phyloP scores from a whole-genome alignment of 2,329 filamentous ascomycete species.

The Biscogniauxia marginata region DNA sequence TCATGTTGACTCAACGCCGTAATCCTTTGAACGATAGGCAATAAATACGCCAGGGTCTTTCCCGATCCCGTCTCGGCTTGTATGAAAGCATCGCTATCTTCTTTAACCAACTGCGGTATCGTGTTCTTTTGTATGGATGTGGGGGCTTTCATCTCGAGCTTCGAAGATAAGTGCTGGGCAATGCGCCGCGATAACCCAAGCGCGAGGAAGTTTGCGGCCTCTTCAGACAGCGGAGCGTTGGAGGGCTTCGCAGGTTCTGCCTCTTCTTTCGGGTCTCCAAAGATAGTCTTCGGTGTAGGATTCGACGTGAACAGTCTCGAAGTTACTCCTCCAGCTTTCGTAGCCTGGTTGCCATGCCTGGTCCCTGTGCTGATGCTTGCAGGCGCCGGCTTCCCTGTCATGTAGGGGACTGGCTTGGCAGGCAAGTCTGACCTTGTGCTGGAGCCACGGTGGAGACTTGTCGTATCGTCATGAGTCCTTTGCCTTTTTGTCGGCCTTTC shows the following conservation, averaged over 20 bases:
- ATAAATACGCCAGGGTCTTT: constrained; percentile 93
- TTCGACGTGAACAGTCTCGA: constrained; percentile 94
- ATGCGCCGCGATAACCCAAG: constrained; percentile 79
- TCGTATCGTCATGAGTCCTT: constrained; percentile 29
- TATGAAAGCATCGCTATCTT: constrained; percentile 88
- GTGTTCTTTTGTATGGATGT: constrained; percentile 94
- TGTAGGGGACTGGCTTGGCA: constrained; percentile 30
- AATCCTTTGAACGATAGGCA: constrained; percentile 88
- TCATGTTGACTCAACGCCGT: constrained; percentile 67
- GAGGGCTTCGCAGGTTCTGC: constrained; percentile 68
- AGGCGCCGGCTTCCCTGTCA: constrained; percentile 37
- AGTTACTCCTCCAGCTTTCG: constrained; percentile 53
- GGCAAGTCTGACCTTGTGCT: constrained; percentile 15
- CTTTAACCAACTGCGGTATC: constrained; percentile 74
- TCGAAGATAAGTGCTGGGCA: constrained; percentile 78
- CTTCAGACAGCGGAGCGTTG: constrained; percentile 84
- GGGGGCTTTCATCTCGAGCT: constrained; percentile 84
- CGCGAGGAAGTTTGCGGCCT: constrained; percentile 81
- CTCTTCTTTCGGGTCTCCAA: constrained; percentile 47
- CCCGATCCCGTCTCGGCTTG: constrained; percentile 97
- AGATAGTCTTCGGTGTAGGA: constrained; percentile 66
- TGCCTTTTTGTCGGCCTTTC: constrained; percentile 46
- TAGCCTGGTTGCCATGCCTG: constrained; percentile 18
- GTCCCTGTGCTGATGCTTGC: constrained; percentile 32
- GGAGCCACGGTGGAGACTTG: background rate